Percentiles rank a stretch among this genome's conserved stretches.
Conservation (phyloP, 2,329 filamentous ascomycete species). For the Aschersonia sp. region DNA sequence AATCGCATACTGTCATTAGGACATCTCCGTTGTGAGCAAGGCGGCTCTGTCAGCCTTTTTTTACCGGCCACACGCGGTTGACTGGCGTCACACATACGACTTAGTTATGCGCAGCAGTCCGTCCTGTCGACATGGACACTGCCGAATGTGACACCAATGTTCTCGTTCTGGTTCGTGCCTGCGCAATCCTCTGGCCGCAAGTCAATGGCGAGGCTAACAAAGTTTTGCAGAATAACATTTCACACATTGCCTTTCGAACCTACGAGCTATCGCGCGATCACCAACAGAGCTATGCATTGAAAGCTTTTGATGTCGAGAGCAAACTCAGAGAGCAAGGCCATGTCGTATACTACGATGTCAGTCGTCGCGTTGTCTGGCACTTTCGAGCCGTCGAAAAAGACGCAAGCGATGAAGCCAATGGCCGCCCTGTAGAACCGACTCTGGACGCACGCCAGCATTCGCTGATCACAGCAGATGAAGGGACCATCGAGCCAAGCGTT, state of each 20-base stretch:
- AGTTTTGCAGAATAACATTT: constrained; percentile 36
- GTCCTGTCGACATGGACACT: constrained; percentile 42
- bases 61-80: too few species aligned
- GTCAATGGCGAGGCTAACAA: constrained; percentile 5
- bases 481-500: constrained; percentile 32
- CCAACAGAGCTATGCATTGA: constrained; percentile 27
- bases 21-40: not conserved
- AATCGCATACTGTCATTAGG: constrained; percentile 6
- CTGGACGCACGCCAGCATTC: constrained; percentile 29
- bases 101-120: not conserved
- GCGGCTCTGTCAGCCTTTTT: too few species aligned
- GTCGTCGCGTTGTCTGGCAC: constrained; percentile 37
- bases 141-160: constrained; percentile 50
- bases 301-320: constrained; percentile 36
- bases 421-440: constrained; percentile 17
- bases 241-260: constrained; percentile 37
- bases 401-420: constrained; percentile 12
- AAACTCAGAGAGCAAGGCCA: constrained; percentile 36
- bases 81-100: too few species aligned
- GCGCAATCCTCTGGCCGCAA: not conserved
- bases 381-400: constrained; percentile 34
- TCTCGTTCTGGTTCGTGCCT: constrained; percentile 36
- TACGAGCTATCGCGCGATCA: constrained; percentile 34
- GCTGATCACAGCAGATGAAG: constrained; percentile 32
- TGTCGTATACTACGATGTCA: constrained; percentile 36